phyloP scores from a whole-genome alignment of 805 yeast species.

The Zygosaccharomyces gambellarensis region DNA sequence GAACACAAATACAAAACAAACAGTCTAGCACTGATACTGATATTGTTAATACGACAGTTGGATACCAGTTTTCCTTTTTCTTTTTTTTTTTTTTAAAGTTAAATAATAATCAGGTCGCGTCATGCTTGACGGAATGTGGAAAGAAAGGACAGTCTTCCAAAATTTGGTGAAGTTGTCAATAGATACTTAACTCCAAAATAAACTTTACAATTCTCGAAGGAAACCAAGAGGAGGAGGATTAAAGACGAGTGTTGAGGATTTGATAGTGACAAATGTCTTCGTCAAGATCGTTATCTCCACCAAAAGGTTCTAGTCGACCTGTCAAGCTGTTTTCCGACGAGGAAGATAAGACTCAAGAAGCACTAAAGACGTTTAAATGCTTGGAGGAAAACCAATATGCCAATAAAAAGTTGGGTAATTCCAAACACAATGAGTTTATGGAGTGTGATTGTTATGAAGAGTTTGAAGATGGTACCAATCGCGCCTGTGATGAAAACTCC shows the following conservation, averaged over 20 bases:
- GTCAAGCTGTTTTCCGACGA: constrained; percentile 31
- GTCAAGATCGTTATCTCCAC: constrained; percentile 12
- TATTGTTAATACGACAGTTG: not conserved
- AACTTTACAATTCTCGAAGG: not conserved
- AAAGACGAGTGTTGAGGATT: not conserved
- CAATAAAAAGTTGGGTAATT: constrained; percentile 55
- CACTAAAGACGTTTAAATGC: constrained; percentile 50
- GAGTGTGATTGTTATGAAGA: constrained; percentile 79
- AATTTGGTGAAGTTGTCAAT: not conserved
- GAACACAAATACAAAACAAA: not conserved
- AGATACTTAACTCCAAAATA: not conserved
- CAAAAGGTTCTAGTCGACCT: constrained; percentile 6
- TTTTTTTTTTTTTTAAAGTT: constrained; percentile 1
- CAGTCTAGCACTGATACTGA: not conserved
- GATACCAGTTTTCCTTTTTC: not conserved
- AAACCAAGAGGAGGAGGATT: not conserved
- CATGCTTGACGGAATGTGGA: not conserved
- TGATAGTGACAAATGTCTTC: constrained; percentile 3
- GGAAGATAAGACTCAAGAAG: constrained; percentile 65
- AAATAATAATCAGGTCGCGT: constrained; percentile 1
- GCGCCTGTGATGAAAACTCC: constrained; percentile 81
- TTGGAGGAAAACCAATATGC: constrained; percentile 60
- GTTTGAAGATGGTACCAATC: constrained; percentile 39
- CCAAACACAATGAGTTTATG: constrained; percentile 72
- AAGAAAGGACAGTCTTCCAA: not conserved